Percentiles rank a stretch among this genome's conserved stretches.
These are phyloP conservation scores for Penicillium nucicola DNA, from an alignment of 495 filamentous ascomycete genomes.

Conservation along the genomic window DNA sequence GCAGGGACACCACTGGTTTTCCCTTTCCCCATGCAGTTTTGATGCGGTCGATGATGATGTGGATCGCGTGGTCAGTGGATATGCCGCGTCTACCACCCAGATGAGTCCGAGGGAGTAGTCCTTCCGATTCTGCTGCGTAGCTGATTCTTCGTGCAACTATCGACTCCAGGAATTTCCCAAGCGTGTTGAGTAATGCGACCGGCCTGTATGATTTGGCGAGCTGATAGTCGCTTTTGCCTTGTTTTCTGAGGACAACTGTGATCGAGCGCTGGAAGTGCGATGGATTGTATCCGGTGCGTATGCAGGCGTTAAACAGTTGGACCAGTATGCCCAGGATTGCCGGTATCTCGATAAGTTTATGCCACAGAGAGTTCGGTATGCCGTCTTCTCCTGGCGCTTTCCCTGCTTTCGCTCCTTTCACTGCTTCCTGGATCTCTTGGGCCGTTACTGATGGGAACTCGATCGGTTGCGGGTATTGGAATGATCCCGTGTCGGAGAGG, in stretches of 20 bases:
- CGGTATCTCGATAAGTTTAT: too few species aligned
- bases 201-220: conserved; percentile 27
- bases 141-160: conserved; percentile 20
- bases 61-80: conserved; percentile 19
- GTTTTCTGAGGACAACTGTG: conserved; percentile 27
- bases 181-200: conserved; percentile 30
- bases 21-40: conserved; percentile 8
- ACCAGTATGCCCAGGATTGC: too few species aligned
- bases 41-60: conserved; percentile 18
- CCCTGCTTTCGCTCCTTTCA: too few species aligned
- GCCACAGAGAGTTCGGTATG: too few species aligned
- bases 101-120: conserved; percentile 20
- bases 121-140: conserved; percentile 16
- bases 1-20: conserved; percentile 2
- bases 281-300: not conserved
- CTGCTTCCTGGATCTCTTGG: too few species aligned
- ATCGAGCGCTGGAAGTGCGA: conserved; percentile 20
- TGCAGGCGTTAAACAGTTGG: not conserved
- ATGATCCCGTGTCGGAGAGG: too few species aligned
- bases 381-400: too few species aligned
- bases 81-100: conserved; percentile 14
- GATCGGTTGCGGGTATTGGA: too few species aligned
- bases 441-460: too few species aligned
- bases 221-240: conserved; percentile 23
- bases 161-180: conserved; percentile 29